Percentiles rank a stretch among this genome's conserved stretches.
Evolutionary conservation across 2,329 filamentous ascomycete genomes (phyloP).

Genomic region (Fusarium longipes): DNA sequence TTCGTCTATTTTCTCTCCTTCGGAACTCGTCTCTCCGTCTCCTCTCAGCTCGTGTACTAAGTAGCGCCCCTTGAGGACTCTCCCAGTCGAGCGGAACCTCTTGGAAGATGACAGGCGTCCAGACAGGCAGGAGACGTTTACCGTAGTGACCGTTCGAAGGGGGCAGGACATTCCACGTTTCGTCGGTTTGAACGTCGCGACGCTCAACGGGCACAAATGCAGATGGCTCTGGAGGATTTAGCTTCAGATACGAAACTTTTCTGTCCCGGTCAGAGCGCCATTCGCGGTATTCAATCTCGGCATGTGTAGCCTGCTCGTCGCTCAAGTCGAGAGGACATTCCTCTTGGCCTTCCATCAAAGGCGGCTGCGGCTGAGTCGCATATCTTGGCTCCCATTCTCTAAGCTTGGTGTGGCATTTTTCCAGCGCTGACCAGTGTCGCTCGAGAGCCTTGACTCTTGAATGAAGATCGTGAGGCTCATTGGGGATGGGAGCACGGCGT

Average conservation of each 20-base stretch:
- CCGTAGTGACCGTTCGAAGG: background rate
- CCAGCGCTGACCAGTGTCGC: conserved; percentile 26
- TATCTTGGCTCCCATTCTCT: conserved; percentile 29
- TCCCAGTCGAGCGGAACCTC: conserved; percentile 20
- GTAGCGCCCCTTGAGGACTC: background rate
- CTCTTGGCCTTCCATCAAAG: background rate
- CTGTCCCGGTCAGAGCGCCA: conserved; percentile 20
- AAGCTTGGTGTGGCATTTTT: conserved; percentile 31
- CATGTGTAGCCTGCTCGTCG: conserved; percentile 12
- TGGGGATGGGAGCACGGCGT: conserved; percentile 8
- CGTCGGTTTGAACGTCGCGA: conserved; percentile 18
- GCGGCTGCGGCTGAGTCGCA: conserved; percentile 3
- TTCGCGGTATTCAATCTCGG: conserved; percentile 23
- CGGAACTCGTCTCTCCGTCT: conserved; percentile 11
- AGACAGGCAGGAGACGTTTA: conserved; percentile 9
- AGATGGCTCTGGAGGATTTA: conserved; percentile 8
- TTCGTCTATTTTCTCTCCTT: conserved; percentile 8
- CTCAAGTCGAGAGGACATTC: conserved; percentile 3
- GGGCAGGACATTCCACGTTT: conserved; percentile 15
- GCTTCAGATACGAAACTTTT: conserved; percentile 13
- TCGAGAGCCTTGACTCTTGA: conserved; percentile 14
- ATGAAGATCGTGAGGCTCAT: conserved; percentile 22
- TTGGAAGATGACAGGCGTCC: conserved; percentile 21
- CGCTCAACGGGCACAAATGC: conserved; percentile 4
- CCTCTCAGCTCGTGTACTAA: background rate